phyloP scores from a whole-genome alignment of 306 rosid genomes.

The Hylodesmum podocarpum region DNA sequence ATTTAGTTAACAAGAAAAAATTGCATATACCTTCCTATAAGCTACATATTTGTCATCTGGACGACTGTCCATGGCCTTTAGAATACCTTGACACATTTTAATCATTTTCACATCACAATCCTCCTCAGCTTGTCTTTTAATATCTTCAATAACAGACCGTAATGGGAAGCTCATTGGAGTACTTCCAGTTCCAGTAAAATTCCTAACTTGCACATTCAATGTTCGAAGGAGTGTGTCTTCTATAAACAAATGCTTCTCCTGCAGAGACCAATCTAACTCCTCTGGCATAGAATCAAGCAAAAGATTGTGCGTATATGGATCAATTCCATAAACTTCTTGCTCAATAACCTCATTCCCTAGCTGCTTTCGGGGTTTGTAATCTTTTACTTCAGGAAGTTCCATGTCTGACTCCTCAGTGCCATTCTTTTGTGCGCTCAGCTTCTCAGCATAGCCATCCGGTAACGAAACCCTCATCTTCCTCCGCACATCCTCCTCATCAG shows the following conservation, averaged over 20 bases:
- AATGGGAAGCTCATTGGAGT: constrained; percentile 83
- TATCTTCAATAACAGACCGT: constrained; percentile 84
- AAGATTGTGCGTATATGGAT: constrained; percentile 97
- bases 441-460: constrained; percentile 94
- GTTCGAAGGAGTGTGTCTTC: constrained; percentile 87
- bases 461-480: constrained; percentile 92
- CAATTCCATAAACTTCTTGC: constrained; percentile 99
- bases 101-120: constrained; percentile 53
- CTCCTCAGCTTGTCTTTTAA: constrained; percentile 62
- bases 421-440: constrained; percentile 84
- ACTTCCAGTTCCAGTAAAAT: constrained; percentile 79
- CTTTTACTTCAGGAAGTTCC: constrained; percentile 99
- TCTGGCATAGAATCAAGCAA: constrained; percentile 96
- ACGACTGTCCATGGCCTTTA: constrained; percentile 78
- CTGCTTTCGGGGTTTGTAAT: constrained; percentile 90
- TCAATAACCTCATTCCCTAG: constrained; percentile 88
- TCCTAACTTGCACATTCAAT: constrained; percentile 78
- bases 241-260: constrained; percentile 77
- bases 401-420: constrained; percentile 95
- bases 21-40: constrained; percentile 74
- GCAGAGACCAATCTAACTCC: constrained; percentile 78
- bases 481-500: constrained; percentile 88
- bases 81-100: constrained; percentile 77
- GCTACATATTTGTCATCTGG: constrained; percentile 95
- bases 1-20: constrained; percentile 7